Evolutionary conservation across 169 alveolate species (phyloP).

Genomic region (Plasmodium berghei): DNA sequence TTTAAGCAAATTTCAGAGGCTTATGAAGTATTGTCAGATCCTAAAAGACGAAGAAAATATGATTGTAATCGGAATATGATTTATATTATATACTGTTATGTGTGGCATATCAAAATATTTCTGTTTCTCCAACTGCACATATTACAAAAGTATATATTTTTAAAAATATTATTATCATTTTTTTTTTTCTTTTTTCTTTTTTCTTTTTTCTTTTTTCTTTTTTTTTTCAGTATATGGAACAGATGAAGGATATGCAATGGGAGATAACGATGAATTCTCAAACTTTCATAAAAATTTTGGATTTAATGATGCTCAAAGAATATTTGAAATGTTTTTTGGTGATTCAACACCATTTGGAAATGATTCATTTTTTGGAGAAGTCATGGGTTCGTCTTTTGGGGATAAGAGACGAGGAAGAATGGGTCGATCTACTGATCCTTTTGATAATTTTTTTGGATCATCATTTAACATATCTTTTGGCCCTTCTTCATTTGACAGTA

Average conservation of each 20-base stretch:
- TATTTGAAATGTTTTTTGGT: slow-evolving; percentile 81
- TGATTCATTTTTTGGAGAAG: slow-evolving; percentile 70
- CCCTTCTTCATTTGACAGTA: slow-evolving; percentile 59
- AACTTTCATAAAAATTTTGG: slow-evolving; percentile 76
- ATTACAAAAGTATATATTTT: neutral
- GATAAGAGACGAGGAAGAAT: slow-evolving; percentile 69
- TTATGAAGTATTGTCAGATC: slow-evolving; percentile 83
- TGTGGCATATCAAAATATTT: neutral
- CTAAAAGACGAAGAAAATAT: slow-evolving; percentile 78
- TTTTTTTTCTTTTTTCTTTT: neutral
- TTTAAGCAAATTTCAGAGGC: slow-evolving; percentile 83
- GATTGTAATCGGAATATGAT: slow-evolving; percentile 73
- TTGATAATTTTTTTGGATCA: slow-evolving; percentile 68
- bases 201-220: neutral
- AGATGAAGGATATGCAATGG: slow-evolving; percentile 36
- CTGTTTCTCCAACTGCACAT: no score
- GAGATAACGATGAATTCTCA: slow-evolving; percentile 62
- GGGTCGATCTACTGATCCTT: slow-evolving; percentile 50
- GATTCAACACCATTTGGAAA: slow-evolving; percentile 65
- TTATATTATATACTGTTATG: neutral
- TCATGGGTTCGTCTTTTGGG: slow-evolving; percentile 56
- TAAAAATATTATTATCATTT: neutral
- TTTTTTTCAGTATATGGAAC: slow-evolving; percentile 46
- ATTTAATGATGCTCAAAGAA: slow-evolving; percentile 79
- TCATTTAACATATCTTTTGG: slow-evolving; percentile 67